Evolutionary conservation across 768 basidiomycete genomes (phyloP).

Genomic region (Cystobasidium onofrii): DNA sequence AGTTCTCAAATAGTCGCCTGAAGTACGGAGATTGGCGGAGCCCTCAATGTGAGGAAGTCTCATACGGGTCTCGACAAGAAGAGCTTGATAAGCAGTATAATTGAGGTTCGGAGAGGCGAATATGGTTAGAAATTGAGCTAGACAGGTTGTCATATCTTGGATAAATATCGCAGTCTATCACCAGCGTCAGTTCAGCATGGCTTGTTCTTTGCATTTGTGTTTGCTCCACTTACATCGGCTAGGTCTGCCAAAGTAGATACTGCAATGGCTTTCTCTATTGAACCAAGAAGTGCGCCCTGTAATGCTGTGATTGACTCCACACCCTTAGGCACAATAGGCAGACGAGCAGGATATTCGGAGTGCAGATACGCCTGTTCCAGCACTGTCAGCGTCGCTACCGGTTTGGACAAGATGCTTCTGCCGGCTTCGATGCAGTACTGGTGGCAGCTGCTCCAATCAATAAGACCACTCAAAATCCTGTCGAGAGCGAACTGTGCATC

Average conservation of each 20-base stretch:
- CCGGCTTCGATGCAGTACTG: background rate
- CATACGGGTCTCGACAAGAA: conserved; percentile 56
- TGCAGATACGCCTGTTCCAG: background rate
- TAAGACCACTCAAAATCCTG: background rate
- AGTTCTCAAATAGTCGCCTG: background rate
- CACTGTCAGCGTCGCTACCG: background rate
- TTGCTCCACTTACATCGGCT: background rate
- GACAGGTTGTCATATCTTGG: background rate
- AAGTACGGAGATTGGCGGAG: too few species aligned
- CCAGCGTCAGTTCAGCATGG: background rate
- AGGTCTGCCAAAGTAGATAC: background rate
- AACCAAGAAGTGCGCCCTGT: background rate
- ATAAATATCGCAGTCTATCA: background rate
- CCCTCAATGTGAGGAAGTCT: background rate
- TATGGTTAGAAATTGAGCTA: conserved; percentile 41
- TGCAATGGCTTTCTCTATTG: background rate
- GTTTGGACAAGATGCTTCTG: background rate
- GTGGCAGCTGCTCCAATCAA: background rate
- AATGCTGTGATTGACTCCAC: conserved; percentile 44
- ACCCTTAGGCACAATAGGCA: background rate
- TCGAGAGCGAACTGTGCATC: conserved; percentile 10
- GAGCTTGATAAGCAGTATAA: conserved; percentile 59
- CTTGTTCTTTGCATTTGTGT: background rate
- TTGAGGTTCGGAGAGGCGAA: conserved; percentile 44
- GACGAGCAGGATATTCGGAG: background rate